Evolutionary conservation across 306 rosid species (phyloP).

Genomic region (Notholithocarpus densiflorus): DNA sequence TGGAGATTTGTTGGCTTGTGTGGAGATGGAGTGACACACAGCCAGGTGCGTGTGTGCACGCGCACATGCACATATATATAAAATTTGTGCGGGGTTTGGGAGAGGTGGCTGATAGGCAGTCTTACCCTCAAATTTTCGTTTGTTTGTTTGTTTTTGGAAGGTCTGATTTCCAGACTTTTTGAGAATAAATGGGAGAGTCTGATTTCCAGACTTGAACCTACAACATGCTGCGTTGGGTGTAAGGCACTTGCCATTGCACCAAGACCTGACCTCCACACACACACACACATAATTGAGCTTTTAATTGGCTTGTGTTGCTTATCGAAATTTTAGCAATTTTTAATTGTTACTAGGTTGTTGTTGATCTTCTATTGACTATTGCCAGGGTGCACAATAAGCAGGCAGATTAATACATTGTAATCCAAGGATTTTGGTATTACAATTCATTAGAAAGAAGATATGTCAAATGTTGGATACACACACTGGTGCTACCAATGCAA

Average conservation of each 20-base stretch:
- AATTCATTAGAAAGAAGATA: constrained; percentile 26
- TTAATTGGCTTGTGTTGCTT: not conserved
- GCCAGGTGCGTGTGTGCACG: too few relatives aligned
- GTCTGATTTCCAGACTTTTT: too few relatives aligned
- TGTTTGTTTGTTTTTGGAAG: too few relatives aligned
- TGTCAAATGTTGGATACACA: constrained; percentile 58
- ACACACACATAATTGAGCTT: not conserved
- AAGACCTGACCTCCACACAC: too few relatives aligned
- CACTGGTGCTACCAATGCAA: constrained; percentile 74
- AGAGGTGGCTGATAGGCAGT: too few relatives aligned
- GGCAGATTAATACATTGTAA: not conserved
- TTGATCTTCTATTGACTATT: not conserved
- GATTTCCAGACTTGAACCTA: too few relatives aligned
- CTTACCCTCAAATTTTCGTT: too few relatives aligned
- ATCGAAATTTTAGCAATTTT: not conserved
- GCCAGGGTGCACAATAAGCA: not conserved
- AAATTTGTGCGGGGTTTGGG: too few relatives aligned
- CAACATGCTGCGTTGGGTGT: too few relatives aligned
- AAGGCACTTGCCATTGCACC: too few relatives aligned
- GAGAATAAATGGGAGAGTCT: too few relatives aligned
- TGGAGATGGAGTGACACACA: not conserved
- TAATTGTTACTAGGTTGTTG: not conserved
- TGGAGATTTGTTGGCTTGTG: not conserved
- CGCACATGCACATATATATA: too few relatives aligned
- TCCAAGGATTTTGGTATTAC: not conserved